These are phyloP conservation scores for Triticum dicoccoides DNA, from an alignment of 176 grass and related monocot species.

Conservation along the genomic window DNA sequence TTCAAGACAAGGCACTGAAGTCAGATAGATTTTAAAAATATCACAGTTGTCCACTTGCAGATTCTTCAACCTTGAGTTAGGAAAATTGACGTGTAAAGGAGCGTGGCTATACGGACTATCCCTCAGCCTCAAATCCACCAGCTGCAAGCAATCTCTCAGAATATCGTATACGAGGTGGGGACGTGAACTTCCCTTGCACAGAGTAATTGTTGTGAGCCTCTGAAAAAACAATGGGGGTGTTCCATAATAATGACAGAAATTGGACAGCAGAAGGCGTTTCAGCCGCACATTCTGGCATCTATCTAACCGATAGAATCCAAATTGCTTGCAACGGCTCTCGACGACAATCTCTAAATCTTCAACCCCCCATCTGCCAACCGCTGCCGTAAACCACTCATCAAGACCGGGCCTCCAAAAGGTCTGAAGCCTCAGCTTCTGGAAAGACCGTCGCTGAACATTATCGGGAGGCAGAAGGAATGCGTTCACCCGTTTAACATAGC, in stretches of 20 bases:
- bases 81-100: neutral
- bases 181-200: neutral
- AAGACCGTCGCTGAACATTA: too few species aligned
- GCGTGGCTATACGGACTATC: neutral
- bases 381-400: neutral
- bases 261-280: neutral
- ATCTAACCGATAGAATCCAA: neutral
- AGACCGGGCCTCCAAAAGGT: neutral
- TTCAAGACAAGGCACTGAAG: neutral
- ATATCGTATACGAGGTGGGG: neutral
- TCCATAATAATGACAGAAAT: neutral
- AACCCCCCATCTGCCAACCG: too few species aligned
- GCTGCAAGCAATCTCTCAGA: neutral
- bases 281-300: neutral
- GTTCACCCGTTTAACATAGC: too few species aligned
- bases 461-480: too few species aligned
- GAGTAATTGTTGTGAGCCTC: neutral
- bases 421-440: neutral
- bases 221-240: neutral
- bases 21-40: conserved; percentile 1
- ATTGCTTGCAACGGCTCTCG: neutral
- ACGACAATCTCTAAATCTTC: too few species aligned
- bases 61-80: neutral
- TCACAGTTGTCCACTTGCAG: neutral
- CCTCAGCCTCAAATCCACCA: neutral